Evolutionary conservation across 441 rosid species (phyloP), one percentile per base, ranked within the genome.

Genomic region (Biscutella laevigata): DNA sequence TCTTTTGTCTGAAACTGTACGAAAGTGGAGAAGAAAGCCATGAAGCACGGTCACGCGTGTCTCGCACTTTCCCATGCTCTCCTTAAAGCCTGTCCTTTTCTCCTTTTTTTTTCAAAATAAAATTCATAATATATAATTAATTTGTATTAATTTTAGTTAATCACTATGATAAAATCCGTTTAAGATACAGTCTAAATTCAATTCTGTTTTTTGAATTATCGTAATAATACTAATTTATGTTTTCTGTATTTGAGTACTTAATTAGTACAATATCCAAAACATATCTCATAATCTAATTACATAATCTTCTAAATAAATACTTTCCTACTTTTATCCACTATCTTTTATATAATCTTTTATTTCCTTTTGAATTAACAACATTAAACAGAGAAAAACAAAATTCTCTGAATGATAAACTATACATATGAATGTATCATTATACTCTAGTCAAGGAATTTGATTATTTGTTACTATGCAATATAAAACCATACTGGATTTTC

Each of bases 31-130:
- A 13, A 21, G 25, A 50, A 44, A 62, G 61, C 71, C 60, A 49
- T 45, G 57, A 71, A 62, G 68, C 62, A 71, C 62, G 76, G 51
- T 59, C 68, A 55, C 35, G 73, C 72, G 58, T 53, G 71, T 59
- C 63, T 34, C 67, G 73, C 59, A 28, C 52, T 62, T 67, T 32
- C 40, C 58, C 63, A 33, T 41, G 53, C 53, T 41, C 46, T 41
- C 40, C 7, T 37, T 25, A 68, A 68, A 54, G 64, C 59, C 61
- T 59, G 63, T 42, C 21, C 8, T 22, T 16, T 22, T 32, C 4
- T 37, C 1, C 11, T 7, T 49, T 27, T 10, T 5, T 15, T 22
- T 21, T 22, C 14, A 4, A n/a, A n/a, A n/a, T 10, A 7, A 16
- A 15, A 26, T 22, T 16, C 0, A 35, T 2, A 8, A 4, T 11